These are phyloP conservation scores for Brassica nigra DNA, from an alignment of 345 rosid species.

Conservation along the genomic window DNA sequence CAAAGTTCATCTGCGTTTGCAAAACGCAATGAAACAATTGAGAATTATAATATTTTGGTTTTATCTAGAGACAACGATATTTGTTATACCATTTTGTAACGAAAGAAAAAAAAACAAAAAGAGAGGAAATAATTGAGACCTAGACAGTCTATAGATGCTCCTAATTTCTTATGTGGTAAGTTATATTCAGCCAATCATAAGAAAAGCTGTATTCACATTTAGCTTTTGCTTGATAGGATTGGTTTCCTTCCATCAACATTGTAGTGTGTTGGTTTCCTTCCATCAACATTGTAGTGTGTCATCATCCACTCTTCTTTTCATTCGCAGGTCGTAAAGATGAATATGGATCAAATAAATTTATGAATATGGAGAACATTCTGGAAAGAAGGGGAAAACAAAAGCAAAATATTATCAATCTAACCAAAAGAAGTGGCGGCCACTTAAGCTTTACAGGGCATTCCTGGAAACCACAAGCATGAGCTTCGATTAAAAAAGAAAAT, in stretches of 20 bases:
- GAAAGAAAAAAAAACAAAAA: not conserved
- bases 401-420: not conserved
- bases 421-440: conserved; percentile 4
- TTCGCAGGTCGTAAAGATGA: conserved; percentile 21
- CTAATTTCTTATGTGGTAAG: conserved; percentile 20
- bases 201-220: conserved; percentile 21
- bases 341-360: not conserved
- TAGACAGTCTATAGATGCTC: not conserved
- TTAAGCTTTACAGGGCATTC: conserved; percentile 5
- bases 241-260: conserved; percentile 1
- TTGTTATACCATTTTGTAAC: not conserved
- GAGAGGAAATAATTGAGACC: not conserved
- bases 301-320: conserved; percentile 32
- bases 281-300: conserved; percentile 6
- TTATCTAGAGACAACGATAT: not conserved
- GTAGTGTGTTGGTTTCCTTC: conserved; percentile 7
- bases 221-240: conserved; percentile 16
- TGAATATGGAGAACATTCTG: conserved; percentile 10
- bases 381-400: not conserved
- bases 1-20: not conserved
- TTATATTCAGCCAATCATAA: conserved; percentile 23
- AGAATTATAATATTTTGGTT: not conserved
- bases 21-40: not conserved
- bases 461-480: not conserved
- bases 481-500: not conserved